phyloP scores from a whole-genome alignment of 179 eudicot genomes.

The Beta corolliflora region DNA sequence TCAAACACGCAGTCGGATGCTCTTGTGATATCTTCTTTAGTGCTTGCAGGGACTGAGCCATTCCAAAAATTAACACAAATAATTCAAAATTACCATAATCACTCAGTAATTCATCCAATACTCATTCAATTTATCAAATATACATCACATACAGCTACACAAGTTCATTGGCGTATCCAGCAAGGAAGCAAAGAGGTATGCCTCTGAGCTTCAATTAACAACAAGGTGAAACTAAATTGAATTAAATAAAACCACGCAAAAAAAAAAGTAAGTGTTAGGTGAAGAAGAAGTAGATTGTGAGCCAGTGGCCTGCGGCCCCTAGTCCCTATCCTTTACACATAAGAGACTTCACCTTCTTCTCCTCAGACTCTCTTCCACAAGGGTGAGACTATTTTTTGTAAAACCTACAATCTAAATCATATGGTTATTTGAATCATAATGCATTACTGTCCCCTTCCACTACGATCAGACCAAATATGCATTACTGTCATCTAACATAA shows the following conservation, averaged over 20 bases:
- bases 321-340: neutral
- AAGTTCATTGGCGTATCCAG: neutral
- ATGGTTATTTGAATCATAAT: neutral
- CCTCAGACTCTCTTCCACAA: neutral
- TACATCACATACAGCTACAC: neutral
- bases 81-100: neutral
- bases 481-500: neutral
- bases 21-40: slow-evolving; percentile 97
- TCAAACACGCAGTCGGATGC: slow-evolving; percentile 97
- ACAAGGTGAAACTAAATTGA: neutral
- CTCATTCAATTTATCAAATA: neutral
- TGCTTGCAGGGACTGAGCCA: slow-evolving; percentile 90
- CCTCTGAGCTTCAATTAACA: neutral
- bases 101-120: slow-evolving; percentile 1
- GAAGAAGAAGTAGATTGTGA: neutral
- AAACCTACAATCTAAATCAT: neutral
- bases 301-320: neutral
- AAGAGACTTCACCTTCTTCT: neutral
- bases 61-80: slow-evolving; percentile 1
- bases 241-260: neutral
- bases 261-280: neutral
- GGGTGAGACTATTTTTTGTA: neutral
- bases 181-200: too few species aligned
- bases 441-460: neutral
- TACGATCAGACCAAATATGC: neutral